A percentile compares a stretch with the other conserved stretches of the same genome.
Conservation (phyloP, 75 land plant genomes). For the Picea sitchensis region DNA sequence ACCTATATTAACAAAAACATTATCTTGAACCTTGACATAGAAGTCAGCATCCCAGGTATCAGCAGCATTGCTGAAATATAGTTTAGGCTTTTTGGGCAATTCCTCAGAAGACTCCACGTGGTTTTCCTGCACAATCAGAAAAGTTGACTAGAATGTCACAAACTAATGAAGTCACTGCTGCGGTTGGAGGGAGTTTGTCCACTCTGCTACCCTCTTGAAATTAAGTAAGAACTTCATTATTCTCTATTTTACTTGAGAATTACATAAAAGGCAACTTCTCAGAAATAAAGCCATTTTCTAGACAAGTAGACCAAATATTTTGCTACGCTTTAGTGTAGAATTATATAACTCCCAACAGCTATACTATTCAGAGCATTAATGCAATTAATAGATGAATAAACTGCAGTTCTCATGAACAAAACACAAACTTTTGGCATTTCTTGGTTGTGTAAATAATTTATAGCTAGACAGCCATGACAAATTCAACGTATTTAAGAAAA, state of each 20-base stretch:
- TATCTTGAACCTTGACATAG: conserved; percentile 82
- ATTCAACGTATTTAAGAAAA: background rate
- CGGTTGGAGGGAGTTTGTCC: background rate
- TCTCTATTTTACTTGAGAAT: background rate
- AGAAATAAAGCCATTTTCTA: background rate
- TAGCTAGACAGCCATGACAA: background rate
- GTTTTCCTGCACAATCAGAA: conserved; percentile 49
- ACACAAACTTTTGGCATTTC: background rate
- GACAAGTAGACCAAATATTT: background rate
- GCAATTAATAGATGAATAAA: background rate
- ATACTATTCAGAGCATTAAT: background rate
- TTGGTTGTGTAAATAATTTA: background rate
- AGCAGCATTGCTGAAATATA: conserved; percentile 64
- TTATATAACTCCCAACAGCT: background rate
- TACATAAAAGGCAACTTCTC: background rate
- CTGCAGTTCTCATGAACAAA: background rate
- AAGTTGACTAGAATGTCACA: background rate
- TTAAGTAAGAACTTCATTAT: background rate
- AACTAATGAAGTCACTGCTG: background rate
- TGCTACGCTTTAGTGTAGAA: background rate
- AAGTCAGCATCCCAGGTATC: conserved; percentile 93
- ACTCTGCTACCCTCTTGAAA: background rate
- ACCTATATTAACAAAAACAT: conserved; percentile 71
- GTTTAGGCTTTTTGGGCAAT: conserved; percentile 56
- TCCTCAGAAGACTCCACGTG: conserved; percentile 78